Evolutionary conservation across 2,329 filamentous ascomycete species (phyloP).

Genomic region (Huntiella savannae): DNA sequence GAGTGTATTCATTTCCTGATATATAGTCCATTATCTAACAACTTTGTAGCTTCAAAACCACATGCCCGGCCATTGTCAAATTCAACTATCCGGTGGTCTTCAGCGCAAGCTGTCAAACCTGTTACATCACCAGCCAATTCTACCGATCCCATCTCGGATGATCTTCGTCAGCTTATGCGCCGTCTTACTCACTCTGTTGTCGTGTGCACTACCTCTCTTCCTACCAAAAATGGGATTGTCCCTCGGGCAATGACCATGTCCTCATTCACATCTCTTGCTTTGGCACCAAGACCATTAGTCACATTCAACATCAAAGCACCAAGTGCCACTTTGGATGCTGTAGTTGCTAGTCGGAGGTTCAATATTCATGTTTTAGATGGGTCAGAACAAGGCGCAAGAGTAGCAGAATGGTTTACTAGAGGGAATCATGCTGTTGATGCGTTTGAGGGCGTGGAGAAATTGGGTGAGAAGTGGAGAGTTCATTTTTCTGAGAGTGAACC

Average conservation of each 20-base stretch:
- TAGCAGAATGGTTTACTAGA: constrained; percentile 33
- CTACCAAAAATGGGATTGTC: constrained; percentile 12
- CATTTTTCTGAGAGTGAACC: constrained; percentile 13
- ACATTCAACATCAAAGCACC: constrained; percentile 39
- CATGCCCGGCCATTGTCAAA: too few relatives aligned
- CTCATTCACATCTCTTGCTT: constrained; percentile 35
- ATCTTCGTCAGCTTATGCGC: constrained; percentile 34
- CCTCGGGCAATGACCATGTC: constrained; percentile 39
- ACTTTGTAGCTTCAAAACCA: too few relatives aligned
- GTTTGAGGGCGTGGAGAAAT: constrained; percentile 20
- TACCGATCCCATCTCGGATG: constrained; percentile 19
- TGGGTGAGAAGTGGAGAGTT: constrained; percentile 10
- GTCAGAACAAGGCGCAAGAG: constrained; percentile 25
- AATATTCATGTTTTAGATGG: constrained; percentile 36
- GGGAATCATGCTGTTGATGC: constrained; percentile 25
- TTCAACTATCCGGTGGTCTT: too few relatives aligned
- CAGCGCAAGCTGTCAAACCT: too few relatives aligned
- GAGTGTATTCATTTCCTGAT: too few relatives aligned
- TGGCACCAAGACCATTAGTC: constrained; percentile 26
- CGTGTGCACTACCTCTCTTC: constrained; percentile 31
- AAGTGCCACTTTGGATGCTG: constrained; percentile 34
- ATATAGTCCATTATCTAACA: too few relatives aligned
- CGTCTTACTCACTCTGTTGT: constrained; percentile 34
- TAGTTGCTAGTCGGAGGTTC: constrained; percentile 25
- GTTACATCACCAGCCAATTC: background rate